Evolutionary conservation across 352 stramenopile species (phyloP).

Genomic region (Globisporangium rhizosaccharum): DNA sequence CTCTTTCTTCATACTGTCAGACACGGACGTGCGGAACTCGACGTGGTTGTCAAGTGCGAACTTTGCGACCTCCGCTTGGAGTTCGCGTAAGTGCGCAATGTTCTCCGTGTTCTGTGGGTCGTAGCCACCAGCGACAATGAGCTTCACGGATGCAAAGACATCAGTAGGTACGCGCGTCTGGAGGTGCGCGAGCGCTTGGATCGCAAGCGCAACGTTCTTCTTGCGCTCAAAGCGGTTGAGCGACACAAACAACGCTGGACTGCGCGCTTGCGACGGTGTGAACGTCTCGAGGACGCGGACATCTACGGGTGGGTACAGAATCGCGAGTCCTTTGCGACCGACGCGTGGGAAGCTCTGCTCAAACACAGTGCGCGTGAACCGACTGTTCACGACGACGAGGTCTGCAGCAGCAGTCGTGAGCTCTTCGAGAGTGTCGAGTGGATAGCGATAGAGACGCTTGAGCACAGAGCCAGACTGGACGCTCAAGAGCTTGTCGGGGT

Average conservation of each 20-base stretch:
- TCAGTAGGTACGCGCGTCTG: slow-evolving; percentile 29
- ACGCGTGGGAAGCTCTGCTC: slow-evolving; percentile 82
- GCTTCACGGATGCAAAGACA: slow-evolving; percentile 48
- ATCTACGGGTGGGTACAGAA: slow-evolving; percentile 95
- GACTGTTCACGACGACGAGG: slow-evolving; percentile 94
- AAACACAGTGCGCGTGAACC: slow-evolving; percentile 93
- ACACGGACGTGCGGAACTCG: slow-evolving; percentile 87
- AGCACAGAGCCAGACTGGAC: slow-evolving; percentile 49
- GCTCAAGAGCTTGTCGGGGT: slow-evolving; percentile 96
- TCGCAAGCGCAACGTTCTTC: slow-evolving; percentile 93
- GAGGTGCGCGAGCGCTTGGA: slow-evolving; percentile 73
- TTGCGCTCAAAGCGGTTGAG: slow-evolving; percentile 99
- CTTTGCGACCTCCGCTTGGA: slow-evolving; percentile 71
- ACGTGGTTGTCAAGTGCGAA: slow-evolving; percentile 57
- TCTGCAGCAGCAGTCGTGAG: slow-evolving; percentile 89
- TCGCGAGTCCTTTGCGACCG: slow-evolving; percentile 34
- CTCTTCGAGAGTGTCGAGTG: slow-evolving; percentile 94
- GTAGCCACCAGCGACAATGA: slow-evolving; percentile 95
- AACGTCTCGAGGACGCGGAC: slow-evolving; percentile 57
- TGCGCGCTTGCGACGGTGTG: slow-evolving; percentile 23
- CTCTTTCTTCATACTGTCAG: slow-evolving; percentile 79
- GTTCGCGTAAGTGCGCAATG: slow-evolving; percentile 90
- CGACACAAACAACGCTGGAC: slow-evolving; percentile 87
- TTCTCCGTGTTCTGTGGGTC: slow-evolving; percentile 96
- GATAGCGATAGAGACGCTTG: slow-evolving; percentile 86